phyloP scores from a whole-genome alignment of 805 yeast species.

The Pichia pseudocactophila region DNA sequence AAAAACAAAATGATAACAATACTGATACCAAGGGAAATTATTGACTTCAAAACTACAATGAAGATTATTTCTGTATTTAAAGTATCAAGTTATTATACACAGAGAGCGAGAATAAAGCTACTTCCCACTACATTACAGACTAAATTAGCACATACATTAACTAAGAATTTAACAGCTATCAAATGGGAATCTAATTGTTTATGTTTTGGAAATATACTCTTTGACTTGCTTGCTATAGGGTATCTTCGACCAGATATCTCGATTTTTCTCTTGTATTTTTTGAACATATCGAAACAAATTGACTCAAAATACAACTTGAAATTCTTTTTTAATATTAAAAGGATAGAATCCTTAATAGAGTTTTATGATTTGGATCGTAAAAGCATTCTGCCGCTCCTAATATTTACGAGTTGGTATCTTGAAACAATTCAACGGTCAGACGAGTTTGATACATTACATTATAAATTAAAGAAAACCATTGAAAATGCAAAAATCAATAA shows the following conservation, averaged over 20 bases:
- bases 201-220: slow-evolving; percentile 17
- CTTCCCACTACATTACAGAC: slow-evolving; percentile 16
- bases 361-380: slow-evolving; percentile 3
- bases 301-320: slow-evolving; percentile 15
- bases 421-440: slow-evolving; percentile 1
- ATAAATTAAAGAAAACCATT: neutral
- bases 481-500: neutral
- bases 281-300: slow-evolving; percentile 9
- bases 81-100: slow-evolving; percentile 17
- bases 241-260: slow-evolving; percentile 19
- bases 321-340: slow-evolving; percentile 15
- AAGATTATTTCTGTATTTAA: slow-evolving; percentile 17
- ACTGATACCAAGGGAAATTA: slow-evolving; percentile 15
- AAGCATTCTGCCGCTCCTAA: slow-evolving; percentile 2
- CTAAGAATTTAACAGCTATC: slow-evolving; percentile 18
- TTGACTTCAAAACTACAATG: slow-evolving; percentile 18
- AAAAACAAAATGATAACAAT: slow-evolving; percentile 14
- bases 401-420: slow-evolving; percentile 1
- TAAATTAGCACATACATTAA: slow-evolving; percentile 15
- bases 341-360: neutral
- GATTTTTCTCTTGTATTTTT: slow-evolving; percentile 15
- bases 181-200: slow-evolving; percentile 15
- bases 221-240: slow-evolving; percentile 22
- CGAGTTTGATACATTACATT: slow-evolving; percentile 14
- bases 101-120: slow-evolving; percentile 3